phyloP scores from a whole-genome alignment of 2,329 filamentous ascomycete species.

The Curvularia lunata region DNA sequence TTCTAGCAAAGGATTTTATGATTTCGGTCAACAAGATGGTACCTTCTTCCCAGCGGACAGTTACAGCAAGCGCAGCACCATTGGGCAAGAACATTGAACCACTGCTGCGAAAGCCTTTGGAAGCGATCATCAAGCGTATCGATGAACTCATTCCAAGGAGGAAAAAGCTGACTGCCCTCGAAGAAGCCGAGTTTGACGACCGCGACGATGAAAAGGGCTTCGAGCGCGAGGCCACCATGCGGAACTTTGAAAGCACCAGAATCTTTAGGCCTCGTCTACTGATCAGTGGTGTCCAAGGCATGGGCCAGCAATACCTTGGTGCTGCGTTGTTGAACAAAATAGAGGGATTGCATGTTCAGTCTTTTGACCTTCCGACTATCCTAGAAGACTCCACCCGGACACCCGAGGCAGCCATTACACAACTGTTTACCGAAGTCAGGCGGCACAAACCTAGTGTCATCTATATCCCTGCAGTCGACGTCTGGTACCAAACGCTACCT shows the following conservation, averaged over 20 bases:
- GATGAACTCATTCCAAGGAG: conserved; percentile 81
- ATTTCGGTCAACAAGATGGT: conserved; percentile 95
- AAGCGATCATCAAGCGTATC: conserved; percentile 70
- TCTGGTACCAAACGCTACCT: conserved; percentile 78
- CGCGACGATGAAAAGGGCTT: conserved; percentile 84
- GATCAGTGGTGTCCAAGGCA: conserved; percentile 80
- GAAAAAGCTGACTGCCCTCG: conserved; percentile 85
- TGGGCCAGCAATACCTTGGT: conserved; percentile 92
- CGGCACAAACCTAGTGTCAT: conserved; percentile 95
- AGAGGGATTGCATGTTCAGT: conserved; percentile 92
- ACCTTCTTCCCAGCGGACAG: conserved; percentile 90
- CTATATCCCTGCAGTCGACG: conserved; percentile 87
- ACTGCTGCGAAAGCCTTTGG: conserved; percentile 75
- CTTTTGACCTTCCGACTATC: conserved; percentile 87
- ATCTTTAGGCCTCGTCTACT: conserved; percentile 88
- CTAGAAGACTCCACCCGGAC: conserved; percentile 82
- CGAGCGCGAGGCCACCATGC: conserved; percentile 75
- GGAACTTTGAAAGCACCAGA: conserved; percentile 79
- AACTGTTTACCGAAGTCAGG: conserved; percentile 89
- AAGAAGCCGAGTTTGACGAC: conserved; percentile 93
- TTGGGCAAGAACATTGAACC: conserved; percentile 82
- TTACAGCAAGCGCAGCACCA: conserved; percentile 81
- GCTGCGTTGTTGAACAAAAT: conserved; percentile 87
- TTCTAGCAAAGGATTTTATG: conserved; percentile 96
- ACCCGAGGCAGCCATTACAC: conserved; percentile 85